Conservation (phyloP, 208 protist species). For the Wallacemonas rigidus region DNA sequence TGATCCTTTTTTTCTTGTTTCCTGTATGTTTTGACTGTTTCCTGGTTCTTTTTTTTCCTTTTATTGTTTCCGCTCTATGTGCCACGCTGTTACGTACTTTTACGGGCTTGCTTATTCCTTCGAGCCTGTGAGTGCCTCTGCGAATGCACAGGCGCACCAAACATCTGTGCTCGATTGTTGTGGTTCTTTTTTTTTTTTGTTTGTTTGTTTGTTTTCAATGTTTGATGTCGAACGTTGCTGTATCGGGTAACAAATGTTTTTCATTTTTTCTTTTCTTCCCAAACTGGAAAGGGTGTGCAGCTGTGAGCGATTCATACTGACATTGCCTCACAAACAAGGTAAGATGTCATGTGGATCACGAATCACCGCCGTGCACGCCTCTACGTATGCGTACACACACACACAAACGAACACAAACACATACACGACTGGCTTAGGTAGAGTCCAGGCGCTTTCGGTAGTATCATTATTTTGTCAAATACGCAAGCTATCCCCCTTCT, state of each 20-base stretch:
- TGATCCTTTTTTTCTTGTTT: conserved; percentile 15
- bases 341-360: too few species aligned
- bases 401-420: too few species aligned
- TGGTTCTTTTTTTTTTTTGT: conserved; percentile 18
- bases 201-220: conserved; percentile 2
- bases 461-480: not conserved
- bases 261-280: too few species aligned
- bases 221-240: too few species aligned
- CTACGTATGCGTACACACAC: too few species aligned
- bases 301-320: too few species aligned
- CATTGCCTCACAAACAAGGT: too few species aligned
- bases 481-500: not conserved
- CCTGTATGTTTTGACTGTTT: conserved; percentile 5
- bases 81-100: not conserved
- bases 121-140: not conserved
- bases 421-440: too few species aligned
- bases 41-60: conserved; percentile 5
- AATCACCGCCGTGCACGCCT: too few species aligned
- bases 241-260: too few species aligned
- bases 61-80: not conserved
- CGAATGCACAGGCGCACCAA: not conserved
- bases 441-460: too few species aligned
- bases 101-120: conserved; percentile 7
- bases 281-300: too few species aligned
- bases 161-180: not conserved